Evolutionary conservation across 108 stramenopile species (phyloP).

Genomic region (Skeletonema marinoi): DNA sequence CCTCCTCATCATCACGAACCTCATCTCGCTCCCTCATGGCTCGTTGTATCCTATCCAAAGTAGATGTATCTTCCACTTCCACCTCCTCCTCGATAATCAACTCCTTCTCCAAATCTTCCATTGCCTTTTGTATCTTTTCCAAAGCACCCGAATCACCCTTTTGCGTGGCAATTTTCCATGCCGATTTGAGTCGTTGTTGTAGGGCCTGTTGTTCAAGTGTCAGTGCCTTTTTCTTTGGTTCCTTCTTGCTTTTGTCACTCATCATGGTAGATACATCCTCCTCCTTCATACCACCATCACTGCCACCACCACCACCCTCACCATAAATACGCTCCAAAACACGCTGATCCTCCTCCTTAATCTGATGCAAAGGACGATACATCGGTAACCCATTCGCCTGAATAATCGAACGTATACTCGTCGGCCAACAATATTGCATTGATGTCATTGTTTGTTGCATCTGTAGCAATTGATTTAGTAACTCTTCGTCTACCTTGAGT

Average conservation of each 20-base stretch:
- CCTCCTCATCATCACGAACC: constrained; percentile 7
- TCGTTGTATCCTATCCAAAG: constrained; percentile 28
- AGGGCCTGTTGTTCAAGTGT: constrained; percentile 43
- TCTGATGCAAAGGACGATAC: constrained; percentile 24
- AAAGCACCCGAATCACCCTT: constrained; percentile 33
- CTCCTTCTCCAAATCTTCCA: constrained; percentile 39
- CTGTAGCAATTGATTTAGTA: constrained; percentile 15
- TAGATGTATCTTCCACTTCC: constrained; percentile 8
- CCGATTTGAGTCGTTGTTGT: constrained; percentile 37
- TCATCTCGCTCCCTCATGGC: constrained; percentile 26
- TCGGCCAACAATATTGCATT: constrained; percentile 29
- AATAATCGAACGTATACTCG: constrained; percentile 18
- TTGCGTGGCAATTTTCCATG: constrained; percentile 44
- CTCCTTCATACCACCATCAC: not conserved
- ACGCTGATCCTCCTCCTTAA: constrained; percentile 33
- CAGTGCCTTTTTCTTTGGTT: constrained; percentile 17
- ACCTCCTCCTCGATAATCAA: constrained; percentile 6
- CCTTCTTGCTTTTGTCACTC: not conserved
- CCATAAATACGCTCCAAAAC: constrained; percentile 8
- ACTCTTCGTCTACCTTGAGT: constrained; percentile 10
- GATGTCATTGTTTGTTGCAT: constrained; percentile 6
- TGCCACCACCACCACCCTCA: not conserved
- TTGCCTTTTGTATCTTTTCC: constrained; percentile 43
- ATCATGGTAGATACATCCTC: not conserved
- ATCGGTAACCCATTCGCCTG: constrained; percentile 18